Conservation (phyloP, 345 rosid genomes). For the Arabidopsis arenosa region DNA sequence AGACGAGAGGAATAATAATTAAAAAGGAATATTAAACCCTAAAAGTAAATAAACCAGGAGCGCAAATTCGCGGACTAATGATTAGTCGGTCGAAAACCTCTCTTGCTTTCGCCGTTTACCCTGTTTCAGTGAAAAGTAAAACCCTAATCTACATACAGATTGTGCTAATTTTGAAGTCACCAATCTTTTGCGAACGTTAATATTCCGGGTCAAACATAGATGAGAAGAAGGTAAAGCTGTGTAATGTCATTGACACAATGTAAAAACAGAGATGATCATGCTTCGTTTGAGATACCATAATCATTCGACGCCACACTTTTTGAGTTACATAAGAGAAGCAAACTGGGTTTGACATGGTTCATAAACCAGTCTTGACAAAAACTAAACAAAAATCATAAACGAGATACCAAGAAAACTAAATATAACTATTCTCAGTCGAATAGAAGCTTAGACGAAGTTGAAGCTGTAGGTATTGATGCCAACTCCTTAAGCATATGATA, state of each 20-base stretch:
- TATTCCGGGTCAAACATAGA: neutral
- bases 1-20: neutral
- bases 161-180: neutral
- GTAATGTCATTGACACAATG: neutral
- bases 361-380: conserved; percentile 1
- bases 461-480: conserved; percentile 13
- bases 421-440: conserved; percentile 12
- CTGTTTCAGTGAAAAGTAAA: neutral
- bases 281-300: neutral
- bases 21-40: neutral
- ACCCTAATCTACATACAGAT: neutral
- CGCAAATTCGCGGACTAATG: neutral
- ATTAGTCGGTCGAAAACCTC: too few species aligned
- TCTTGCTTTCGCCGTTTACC: too few species aligned
- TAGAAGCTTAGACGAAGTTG: conserved; percentile 5
- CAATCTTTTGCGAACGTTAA: neutral
- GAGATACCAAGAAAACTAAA: neutral
- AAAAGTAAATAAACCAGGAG: neutral
- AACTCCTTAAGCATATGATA: conserved; percentile 27
- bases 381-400: neutral
- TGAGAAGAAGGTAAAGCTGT: neutral
- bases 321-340: neutral
- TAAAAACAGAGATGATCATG: neutral
- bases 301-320: neutral
- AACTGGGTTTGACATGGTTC: neutral